These are phyloP conservation scores for Ophiostoma sp. DNA, from an alignment of 2,329 filamentous ascomycete species.

Conservation along the genomic window DNA sequence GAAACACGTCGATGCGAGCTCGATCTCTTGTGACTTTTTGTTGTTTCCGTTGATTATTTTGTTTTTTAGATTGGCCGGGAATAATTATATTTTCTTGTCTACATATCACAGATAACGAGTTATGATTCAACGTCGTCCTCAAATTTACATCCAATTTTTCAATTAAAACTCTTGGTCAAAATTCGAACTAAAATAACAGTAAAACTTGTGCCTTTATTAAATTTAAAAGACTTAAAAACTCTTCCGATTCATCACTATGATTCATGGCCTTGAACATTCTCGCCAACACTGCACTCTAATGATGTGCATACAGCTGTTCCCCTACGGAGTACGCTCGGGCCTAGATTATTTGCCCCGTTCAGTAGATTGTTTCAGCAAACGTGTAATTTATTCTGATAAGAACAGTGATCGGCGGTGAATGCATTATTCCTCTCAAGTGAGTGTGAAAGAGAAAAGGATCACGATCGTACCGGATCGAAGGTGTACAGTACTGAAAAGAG, in stretches of 20 bases:
- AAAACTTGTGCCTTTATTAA: too few relatives aligned
- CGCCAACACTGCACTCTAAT: background rate
- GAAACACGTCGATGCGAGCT: background rate
- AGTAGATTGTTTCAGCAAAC: background rate
- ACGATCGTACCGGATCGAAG: constrained; percentile 3
- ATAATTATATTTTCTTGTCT: too few relatives aligned
- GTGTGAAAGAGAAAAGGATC: background rate
- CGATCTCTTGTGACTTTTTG: background rate
- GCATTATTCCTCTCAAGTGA: background rate
- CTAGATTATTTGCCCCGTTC: background rate
- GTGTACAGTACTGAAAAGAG: background rate
- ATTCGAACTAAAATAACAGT: too few relatives aligned
- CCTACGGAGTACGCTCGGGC: background rate
- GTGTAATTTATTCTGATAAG: background rate
- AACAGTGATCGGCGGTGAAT: background rate
- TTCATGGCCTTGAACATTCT: background rate
- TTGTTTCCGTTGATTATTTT: background rate
- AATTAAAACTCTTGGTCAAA: too few relatives aligned
- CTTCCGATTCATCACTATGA: background rate
- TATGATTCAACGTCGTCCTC: too few relatives aligned
- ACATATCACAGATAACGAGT: too few relatives aligned
- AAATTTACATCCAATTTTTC: too few relatives aligned
- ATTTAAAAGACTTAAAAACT: too few relatives aligned
- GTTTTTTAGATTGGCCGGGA: too few relatives aligned
- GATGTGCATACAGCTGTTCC: background rate